phyloP scores from a whole-genome alignment of 306 rosid genomes.

The Mucuna pruriens region DNA sequence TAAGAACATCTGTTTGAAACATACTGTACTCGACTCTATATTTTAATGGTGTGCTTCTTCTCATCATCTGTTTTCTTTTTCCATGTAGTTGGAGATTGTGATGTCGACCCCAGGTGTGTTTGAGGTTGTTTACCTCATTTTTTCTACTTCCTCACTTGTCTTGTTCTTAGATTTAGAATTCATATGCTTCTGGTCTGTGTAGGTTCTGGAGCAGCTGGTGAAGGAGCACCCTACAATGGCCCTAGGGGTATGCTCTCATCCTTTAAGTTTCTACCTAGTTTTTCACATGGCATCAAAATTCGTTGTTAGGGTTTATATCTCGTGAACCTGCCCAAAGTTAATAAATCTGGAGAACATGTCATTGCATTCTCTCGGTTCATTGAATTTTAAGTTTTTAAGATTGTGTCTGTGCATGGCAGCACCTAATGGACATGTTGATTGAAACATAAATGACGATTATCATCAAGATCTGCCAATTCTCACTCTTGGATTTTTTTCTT shows the following conservation, averaged over 20 bases:
- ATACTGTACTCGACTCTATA: not conserved
- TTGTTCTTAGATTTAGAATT: constrained; percentile 29
- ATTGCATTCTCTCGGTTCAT: constrained; percentile 3
- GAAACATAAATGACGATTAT: not conserved
- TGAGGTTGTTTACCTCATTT: constrained; percentile 65
- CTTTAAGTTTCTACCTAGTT: constrained; percentile 21
- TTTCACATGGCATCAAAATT: not conserved
- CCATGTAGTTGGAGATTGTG: constrained; percentile 85
- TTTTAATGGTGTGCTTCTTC: constrained; percentile 40
- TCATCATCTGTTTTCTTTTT: constrained; percentile 41
- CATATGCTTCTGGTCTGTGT: constrained; percentile 38
- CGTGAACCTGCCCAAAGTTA: constrained; percentile 12
- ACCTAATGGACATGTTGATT: not conserved
- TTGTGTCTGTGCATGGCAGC: not conserved
- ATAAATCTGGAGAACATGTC: constrained; percentile 10
- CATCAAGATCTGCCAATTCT: not conserved
- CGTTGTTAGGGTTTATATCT: constrained; percentile 5
- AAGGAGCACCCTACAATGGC: constrained; percentile 68
- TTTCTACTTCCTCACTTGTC: constrained; percentile 32
- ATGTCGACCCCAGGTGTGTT: constrained; percentile 88
- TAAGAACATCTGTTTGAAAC: not conserved
- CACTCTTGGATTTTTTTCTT: not conserved
- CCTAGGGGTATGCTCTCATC: constrained; percentile 65
- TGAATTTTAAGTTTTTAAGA: not conserved
- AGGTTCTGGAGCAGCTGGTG: constrained; percentile 80